These are phyloP conservation scores for Rhododendron vialii DNA, from an alignment of 148 eudicot species.

Conservation along the genomic window DNA sequence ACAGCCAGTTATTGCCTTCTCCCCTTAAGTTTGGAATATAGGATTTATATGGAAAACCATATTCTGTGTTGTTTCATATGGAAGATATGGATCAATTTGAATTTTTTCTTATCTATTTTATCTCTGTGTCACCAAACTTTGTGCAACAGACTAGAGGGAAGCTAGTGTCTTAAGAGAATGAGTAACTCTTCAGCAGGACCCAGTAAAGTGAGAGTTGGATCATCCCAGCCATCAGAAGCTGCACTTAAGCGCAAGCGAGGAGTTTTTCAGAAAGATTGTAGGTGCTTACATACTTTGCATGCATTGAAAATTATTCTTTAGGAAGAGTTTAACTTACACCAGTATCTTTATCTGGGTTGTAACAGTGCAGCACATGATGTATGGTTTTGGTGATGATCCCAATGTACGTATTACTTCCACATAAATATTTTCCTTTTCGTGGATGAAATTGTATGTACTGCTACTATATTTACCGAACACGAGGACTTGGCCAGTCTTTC, in stretches of 20 bases:
- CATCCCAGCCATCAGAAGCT: conserved; percentile 54
- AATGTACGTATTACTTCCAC: conserved; percentile 45
- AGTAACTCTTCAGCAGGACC: conserved; percentile 42
- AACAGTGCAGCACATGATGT: conserved; percentile 98
- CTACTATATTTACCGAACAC: background rate
- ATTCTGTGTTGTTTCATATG: background rate
- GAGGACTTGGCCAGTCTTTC: background rate
- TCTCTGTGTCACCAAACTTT: background rate
- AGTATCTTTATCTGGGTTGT: background rate
- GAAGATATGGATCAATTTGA: background rate
- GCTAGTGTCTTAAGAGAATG: conserved; percentile 10
- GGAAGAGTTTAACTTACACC: background rate
- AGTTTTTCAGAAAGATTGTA: conserved; percentile 86
- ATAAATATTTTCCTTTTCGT: background rate
- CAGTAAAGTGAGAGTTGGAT: conserved; percentile 52
- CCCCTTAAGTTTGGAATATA: background rate
- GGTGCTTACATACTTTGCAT: conserved; percentile 22
- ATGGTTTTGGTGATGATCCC: conserved; percentile 90
- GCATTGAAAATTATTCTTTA: background rate
- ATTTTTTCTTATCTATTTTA: background rate
- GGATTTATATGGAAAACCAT: background rate
- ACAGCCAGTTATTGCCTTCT: background rate
- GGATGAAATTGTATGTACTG: background rate
- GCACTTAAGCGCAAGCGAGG: conserved; percentile 84
- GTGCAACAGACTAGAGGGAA: background rate